Conservation (phyloP, 78 protist species). For the Dictyostelium capitatum region DNA sequence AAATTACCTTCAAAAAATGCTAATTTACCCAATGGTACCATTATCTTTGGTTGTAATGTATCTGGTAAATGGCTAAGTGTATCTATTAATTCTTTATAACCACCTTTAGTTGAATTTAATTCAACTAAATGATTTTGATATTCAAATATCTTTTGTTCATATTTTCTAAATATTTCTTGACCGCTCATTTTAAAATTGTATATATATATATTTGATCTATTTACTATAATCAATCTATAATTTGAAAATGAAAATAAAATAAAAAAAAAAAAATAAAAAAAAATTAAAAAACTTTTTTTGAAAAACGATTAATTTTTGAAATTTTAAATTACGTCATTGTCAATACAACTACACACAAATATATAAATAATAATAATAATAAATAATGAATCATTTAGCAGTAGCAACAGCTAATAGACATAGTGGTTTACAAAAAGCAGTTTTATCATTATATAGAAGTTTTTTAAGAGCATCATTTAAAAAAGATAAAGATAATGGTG, state of each 20-base stretch:
- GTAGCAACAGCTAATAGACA: conserved; percentile 14
- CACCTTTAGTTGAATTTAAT: conserved; percentile 38
- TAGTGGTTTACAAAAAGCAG: conserved; percentile 74
- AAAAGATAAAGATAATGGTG: conserved; percentile 24
- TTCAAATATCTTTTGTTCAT: conserved; percentile 21
- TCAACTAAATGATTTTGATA: not conserved
- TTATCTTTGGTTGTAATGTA: conserved; percentile 25
- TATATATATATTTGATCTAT: not conserved
- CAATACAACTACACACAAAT: not conserved
- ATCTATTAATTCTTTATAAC: conserved; percentile 7
- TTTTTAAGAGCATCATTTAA: conserved; percentile 41
- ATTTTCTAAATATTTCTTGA: conserved; percentile 6
- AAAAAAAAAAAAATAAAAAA: not conserved
- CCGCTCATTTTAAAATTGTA: not conserved
- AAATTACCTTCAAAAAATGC: conserved; percentile 69
- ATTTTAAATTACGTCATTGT: too few species aligned
- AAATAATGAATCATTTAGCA: not conserved
- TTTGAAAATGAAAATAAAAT: not conserved
- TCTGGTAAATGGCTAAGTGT: conserved; percentile 22
- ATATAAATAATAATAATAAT: not conserved
- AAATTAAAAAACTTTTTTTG: not conserved
- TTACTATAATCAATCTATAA: not conserved
- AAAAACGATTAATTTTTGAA: too few species aligned
- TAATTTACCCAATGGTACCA: conserved; percentile 55
- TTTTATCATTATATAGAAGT: conserved; percentile 52